phyloP scores from a whole-genome alignment of 1,284 basidiomycete species.

The Rhodotorula sp. region DNA sequence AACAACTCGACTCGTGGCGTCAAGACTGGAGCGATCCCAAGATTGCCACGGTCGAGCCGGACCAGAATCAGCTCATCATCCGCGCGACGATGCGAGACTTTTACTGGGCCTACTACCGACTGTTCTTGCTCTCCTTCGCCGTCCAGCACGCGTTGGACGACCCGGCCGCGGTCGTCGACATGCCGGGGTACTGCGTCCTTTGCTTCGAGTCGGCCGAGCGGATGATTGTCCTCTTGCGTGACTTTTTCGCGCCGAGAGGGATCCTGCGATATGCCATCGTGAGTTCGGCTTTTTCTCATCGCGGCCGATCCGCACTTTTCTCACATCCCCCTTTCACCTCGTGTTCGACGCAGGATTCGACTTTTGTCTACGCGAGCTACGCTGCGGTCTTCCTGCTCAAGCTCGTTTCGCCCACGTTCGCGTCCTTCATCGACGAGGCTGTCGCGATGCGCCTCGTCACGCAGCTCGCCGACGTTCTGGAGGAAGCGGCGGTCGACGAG shows the following conservation, averaged over 20 bases:
- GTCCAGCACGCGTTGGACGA: slow-evolving; percentile 50
- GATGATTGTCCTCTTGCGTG: slow-evolving; percentile 46
- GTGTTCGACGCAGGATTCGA: slow-evolving; percentile 37
- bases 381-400: slow-evolving; percentile 50
- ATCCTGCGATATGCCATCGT: slow-evolving; percentile 49
- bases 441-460: slow-evolving; percentile 37
- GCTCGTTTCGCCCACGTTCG: slow-evolving; percentile 38
- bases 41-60: background rate
- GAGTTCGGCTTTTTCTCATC: background rate
- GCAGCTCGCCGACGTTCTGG: slow-evolving; percentile 36
- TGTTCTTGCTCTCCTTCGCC: slow-evolving; percentile 49
- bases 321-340: background rate
- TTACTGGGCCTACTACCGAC: slow-evolving; percentile 39
- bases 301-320: background rate
- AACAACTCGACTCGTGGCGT: slow-evolving; percentile 40
- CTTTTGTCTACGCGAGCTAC: slow-evolving; percentile 51
- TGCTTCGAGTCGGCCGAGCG: slow-evolving; percentile 41
- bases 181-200: slow-evolving; percentile 44
- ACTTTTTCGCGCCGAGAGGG: slow-evolving; percentile 46
- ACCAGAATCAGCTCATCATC: background rate
- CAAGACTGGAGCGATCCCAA: slow-evolving; percentile 35
- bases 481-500: slow-evolving; percentile 37
- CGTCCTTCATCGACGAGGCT: slow-evolving; percentile 38
- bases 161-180: slow-evolving; percentile 42
- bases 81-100: slow-evolving; percentile 19